Percentiles rank a stretch among this genome's conserved stretches.
Evolutionary conservation across 345 rosid species (phyloP).

Genomic region (Raphanus sativus): DNA sequence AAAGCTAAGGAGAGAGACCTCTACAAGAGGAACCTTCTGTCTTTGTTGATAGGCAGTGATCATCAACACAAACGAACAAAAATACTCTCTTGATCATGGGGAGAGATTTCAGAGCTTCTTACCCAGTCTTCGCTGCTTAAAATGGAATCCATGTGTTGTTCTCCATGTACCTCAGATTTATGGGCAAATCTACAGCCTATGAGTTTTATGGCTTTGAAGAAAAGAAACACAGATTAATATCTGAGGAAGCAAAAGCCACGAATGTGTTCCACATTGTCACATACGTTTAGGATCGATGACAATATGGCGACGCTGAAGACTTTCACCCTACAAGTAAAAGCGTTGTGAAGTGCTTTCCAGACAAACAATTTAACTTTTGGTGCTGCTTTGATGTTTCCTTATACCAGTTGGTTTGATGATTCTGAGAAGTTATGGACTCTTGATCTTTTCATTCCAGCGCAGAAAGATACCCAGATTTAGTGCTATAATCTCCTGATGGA

Average conservation of each 20-base stretch:
- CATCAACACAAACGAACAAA: background rate
- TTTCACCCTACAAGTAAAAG: too few species aligned
- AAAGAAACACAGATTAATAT: background rate
- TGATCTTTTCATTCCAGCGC: too few species aligned
- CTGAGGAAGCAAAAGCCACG: slow-evolving; percentile 15
- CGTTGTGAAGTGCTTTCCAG: too few species aligned
- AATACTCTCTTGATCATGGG: background rate
- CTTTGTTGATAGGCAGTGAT: background rate
- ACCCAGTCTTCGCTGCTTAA: background rate
- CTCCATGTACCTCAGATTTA: background rate
- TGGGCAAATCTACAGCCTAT: background rate
- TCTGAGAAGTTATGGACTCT: too few species aligned
- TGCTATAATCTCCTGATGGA: too few species aligned
- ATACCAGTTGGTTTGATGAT: too few species aligned
- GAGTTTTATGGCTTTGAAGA: slow-evolving; percentile 11
- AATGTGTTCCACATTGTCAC: too few species aligned
- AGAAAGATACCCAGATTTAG: too few species aligned
- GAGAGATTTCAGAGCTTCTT: background rate
- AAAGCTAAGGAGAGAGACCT: background rate
- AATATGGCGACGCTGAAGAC: too few species aligned
- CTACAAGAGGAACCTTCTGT: background rate
- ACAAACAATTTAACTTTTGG: too few species aligned
- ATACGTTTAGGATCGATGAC: too few species aligned
- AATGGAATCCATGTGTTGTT: background rate
- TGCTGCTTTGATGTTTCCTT: too few species aligned